Evolutionary conservation across 176 grass and related monocot genomes (phyloP), one percentile per base, ranked within the genome.

Genomic region (Aegilops speltoides): DNA sequence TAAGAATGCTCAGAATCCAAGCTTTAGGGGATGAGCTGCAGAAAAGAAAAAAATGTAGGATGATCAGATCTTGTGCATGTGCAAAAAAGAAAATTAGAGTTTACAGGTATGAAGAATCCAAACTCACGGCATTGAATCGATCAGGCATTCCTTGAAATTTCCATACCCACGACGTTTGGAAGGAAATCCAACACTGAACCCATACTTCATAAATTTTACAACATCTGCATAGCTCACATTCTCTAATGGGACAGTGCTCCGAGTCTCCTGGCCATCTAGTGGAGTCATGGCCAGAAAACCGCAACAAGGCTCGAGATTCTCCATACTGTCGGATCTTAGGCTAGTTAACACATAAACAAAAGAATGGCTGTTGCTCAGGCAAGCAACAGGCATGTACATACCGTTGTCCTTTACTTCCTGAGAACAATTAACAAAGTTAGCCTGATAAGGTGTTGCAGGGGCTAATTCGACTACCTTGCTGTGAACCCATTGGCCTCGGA

Each of bases 301-400:
- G 31, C 88, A 90, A 6, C 50, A 86, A 63, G 84, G 62, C 36
- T 79, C 26, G 8, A 90, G 59, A 15, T 23, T 11, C 17, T 19
- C 0, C 19, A 85, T 15, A 12, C 11, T 41, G 10, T 10, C 40
- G 10, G n/a, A 25, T 20, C 41, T 1, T 4, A 9, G 43, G 11
- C 64, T 10, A 67, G 8, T 26, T 34, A 34, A 31, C 22, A 82
- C 23, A 29, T 86, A 86, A 68, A 89, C 88, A 60, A 77, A 86
- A 57, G 77, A 66, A 20, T 33, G 1, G 0, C 37, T 76, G 14
- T 7, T 26, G 22, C 68, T 77, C 26, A 82, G 46, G 45, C 88
- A 89, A 56, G 78, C 16, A 31, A 86, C 41, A 22, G n/a, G 82
- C 7, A 6, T 17, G 36, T 86, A 86, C 22, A 15, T 67, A 0